Percentiles rank a stretch among this genome's conserved stretches.
Evolutionary conservation across 345 rosid species (phyloP).

Genomic region (Nasturtium officinale): DNA sequence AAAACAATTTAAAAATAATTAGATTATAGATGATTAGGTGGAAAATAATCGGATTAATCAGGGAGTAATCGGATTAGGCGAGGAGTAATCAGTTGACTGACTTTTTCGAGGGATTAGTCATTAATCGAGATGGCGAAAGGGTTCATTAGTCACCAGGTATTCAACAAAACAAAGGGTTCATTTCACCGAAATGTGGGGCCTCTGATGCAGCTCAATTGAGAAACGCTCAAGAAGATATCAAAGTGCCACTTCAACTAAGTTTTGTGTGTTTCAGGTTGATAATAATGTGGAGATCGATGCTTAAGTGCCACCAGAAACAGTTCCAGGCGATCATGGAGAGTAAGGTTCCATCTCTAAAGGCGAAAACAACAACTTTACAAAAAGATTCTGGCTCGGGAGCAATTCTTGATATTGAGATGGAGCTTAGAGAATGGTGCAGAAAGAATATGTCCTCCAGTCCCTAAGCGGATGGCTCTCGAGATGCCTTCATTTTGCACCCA

Average conservation of each 20-base stretch:
- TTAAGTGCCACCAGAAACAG: conserved; percentile 93
- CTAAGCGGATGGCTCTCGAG: conserved; percentile 78
- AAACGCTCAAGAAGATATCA: conserved; percentile 88
- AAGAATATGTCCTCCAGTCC: conserved; percentile 62
- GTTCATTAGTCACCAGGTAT: too few species aligned
- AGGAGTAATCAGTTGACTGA: too few species aligned
- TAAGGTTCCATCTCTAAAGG: conserved; percentile 63
- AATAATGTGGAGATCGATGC: conserved; percentile 97
- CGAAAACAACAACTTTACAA: conserved; percentile 57
- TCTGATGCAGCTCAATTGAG: conserved; percentile 79
- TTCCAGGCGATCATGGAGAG: conserved; percentile 83
- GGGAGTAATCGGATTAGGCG: too few species aligned
- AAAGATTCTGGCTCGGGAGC: conserved; percentile 70
- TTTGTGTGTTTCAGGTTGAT: conserved; percentile 79
- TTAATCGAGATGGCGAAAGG: too few species aligned
- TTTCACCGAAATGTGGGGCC: conserved; percentile 60
- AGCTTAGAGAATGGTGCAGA: conserved; percentile 82
- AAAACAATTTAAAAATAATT: too few species aligned
- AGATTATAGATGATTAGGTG: too few species aligned
- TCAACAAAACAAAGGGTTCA: conserved; percentile 30
- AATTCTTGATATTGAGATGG: conserved; percentile 72
- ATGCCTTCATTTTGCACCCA: conserved; percentile 61
- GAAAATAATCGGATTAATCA: too few species aligned
- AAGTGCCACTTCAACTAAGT: conserved; percentile 74
- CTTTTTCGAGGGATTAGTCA: too few species aligned